Evolutionary conservation across 2,329 filamentous ascomycete genomes (phyloP), one percentile per base, ranked within the genome.

Genomic region (Leptographium lundbergii): DNA sequence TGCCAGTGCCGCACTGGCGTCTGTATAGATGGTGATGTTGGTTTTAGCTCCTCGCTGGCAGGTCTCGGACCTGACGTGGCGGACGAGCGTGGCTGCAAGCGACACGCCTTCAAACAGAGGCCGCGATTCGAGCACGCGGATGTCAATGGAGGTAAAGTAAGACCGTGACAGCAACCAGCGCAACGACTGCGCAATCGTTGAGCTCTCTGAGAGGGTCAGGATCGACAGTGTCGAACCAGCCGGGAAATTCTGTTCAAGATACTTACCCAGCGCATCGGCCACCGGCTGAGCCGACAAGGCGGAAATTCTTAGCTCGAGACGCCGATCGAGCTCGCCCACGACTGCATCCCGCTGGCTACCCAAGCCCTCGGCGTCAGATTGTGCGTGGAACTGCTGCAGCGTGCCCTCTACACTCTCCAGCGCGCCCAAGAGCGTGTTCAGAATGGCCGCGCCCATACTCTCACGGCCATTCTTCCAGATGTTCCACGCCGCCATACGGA

Each of bases 381-480:
- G 17, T 17, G 19, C 7, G 14, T 36, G 14, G 55, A 67, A 65
- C 19, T 58, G 59, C 4, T 64, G 65, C 11, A 71, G 65, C 52
- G 63, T 69, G 27, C 67, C 54, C 54, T 75, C 70, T 42, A 79
- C 69, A 4, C 66, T 64, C 14, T 69, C 66, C 42, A 86, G 70
- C 3, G 74, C 73, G 14, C 71, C 70, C 6, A 83, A 67, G 11
- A 84, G 60, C 13, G 73, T 74, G 53, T 70, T 74, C 47, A 81
- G 72, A 32, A 86, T 82, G 1, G 82, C 77, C 0, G 83, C 79
- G 1, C 78, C 78, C 83, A 87, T 87, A 66, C 79, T 84, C 62
- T 84, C 81, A n/a, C 82, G 76, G 0, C 82, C 81, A 58, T 84
- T 83, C 65, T 84, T 84, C 69, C 80, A 82, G 1, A 88, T 70